Base-by-base conservation (phyloP, 2,329 filamentous ascomycete species). In the Lasiodiplodia hormozganensis region DNA sequence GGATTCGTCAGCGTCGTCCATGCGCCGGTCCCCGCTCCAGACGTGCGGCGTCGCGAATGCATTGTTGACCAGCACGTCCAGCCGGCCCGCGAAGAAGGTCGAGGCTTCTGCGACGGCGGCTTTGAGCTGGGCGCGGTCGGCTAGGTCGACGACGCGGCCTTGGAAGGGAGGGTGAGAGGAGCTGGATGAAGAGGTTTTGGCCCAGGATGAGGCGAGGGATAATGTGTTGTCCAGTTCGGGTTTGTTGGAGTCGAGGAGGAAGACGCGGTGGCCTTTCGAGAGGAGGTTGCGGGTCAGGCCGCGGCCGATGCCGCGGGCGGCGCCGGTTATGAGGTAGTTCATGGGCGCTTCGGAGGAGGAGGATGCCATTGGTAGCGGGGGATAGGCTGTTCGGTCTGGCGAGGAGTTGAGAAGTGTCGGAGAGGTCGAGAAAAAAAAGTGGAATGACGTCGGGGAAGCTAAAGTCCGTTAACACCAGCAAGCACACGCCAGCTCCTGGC, bases 241-340 rank as follows among this genome's bases (percentile, higher is more conserved):
- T 38, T 72, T 73, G 70, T 85, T 81, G 54, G 80, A 76, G 68
- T 85, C 83, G 43, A 85, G 73, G 7, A 84, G 77, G 70, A 82
- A 81, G 53, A 85, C 79, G 38, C 78, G 77, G 73, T 84, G 79
- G n/a, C 83, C 82, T 12, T 74, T 70, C 21, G 74, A 70, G 23
- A 82, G 75, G 58, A 84, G 81, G 53, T 81, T 78, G 12, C 82
- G 80, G 53, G 82, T 80, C 18, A 84, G 75, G 40, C 78, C 80
- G 49, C 83, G 78, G 28, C 84, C 82, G 54, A 85, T 84, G 31
- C 83, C 83, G 34, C 80, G 77, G 4, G 81, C 82, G 60, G 79
- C 82, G 34, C 82, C 82, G n/a, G 79, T 80, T 54, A 82, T 75
- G 64, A 82, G 73, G 14, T 77, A 72, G n/a, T 75, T 76, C 53